Evolutionary conservation across 2,329 filamentous ascomycete genomes (phyloP), one percentile per base, ranked within the genome.

Genomic region (Ophiostoma quercus): DNA sequence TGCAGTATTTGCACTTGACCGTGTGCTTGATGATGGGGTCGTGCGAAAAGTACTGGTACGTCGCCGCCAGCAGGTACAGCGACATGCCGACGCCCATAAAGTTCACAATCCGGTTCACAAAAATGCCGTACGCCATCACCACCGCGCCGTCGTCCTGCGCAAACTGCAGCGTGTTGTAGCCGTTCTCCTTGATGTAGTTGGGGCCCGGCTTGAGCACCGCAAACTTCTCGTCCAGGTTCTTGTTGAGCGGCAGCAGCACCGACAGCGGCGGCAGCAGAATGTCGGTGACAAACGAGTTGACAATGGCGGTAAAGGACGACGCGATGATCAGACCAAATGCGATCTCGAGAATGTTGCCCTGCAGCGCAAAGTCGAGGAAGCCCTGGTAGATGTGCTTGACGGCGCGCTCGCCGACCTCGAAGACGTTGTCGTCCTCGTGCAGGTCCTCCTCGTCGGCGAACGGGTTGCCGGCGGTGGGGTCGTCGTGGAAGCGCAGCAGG

Each of bases 221-320:
- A 76, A 92, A 92, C 77, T 91, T 91, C 79, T 91, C 86, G 75
- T 90, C 88, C 75, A 92, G 84, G 76, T 92, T 92, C 73, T 86
- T 85, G 74, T 89, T 85, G 70, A 92, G 79, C 67, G 90, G 90
- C 4, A 91, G 84, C 29, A 92, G 79, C 60, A 92, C 79, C 1
- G 89, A 90, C 37, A 92, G 80, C 0, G 90, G 83, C 5, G 90
- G 90, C 72, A 92, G 84, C 65, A 92, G 79, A 43, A 92, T 85
- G 74, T 91, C 88, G 72, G 84, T 86, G 68, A 92, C 89, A 75
- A 92, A 89, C 9, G 87, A 90, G 70, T 88, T 91, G 70, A 91
- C 88, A 66, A 92, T 83, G 70, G 87, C 83, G 3, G 89, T 92
- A 77, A 92, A 92, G 37, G 89, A 85, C 69, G 88, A 84, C 14